A percentile compares a stretch with the other conserved stretches of the same genome.
Conservation (phyloP, 176 grass and related monocot species). For the Carex myosuroides region DNA sequence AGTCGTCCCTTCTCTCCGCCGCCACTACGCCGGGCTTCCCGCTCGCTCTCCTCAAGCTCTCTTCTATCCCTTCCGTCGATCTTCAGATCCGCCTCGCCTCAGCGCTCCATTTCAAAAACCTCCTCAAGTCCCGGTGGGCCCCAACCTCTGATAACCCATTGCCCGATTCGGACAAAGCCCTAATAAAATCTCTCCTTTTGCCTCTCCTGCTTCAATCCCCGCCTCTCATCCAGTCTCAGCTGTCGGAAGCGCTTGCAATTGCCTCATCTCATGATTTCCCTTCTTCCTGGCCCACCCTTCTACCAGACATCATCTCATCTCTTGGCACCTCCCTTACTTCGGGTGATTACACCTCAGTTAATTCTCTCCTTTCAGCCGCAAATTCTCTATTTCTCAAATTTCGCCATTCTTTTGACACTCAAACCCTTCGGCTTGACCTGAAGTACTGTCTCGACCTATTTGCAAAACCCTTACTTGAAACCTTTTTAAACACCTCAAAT, state of each 20-base stretch:
- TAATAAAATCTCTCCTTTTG: slow-evolving; percentile 66
- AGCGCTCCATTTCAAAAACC: slow-evolving; percentile 81
- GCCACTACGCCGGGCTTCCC: slow-evolving; percentile 43
- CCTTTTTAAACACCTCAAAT: slow-evolving; percentile 66
- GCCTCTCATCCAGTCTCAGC: slow-evolving; percentile 63
- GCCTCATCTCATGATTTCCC: slow-evolving; percentile 74
- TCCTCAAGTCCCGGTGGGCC: slow-evolving; percentile 62
- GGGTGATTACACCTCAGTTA: slow-evolving; percentile 46
- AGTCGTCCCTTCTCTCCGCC: slow-evolving; percentile 49
- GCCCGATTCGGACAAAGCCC: slow-evolving; percentile 47
- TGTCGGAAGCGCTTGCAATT: slow-evolving; percentile 65
- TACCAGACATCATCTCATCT: slow-evolving; percentile 61
- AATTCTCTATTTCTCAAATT: slow-evolving; percentile 79
- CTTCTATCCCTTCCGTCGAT: slow-evolving; percentile 39
- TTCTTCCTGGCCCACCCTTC: slow-evolving; percentile 60
- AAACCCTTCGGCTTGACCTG: slow-evolving; percentile 72
- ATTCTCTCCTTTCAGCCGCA: slow-evolving; percentile 61
- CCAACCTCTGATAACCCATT: slow-evolving; percentile 36
- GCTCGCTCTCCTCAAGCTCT: slow-evolving; percentile 58
- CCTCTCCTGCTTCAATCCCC: slow-evolving; percentile 69
- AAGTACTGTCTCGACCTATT: slow-evolving; percentile 90
- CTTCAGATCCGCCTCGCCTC: slow-evolving; percentile 55
- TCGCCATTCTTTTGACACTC: slow-evolving; percentile 75
- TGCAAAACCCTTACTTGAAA: slow-evolving; percentile 69
- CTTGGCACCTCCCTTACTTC: slow-evolving; percentile 40